These are phyloP conservation scores for Amoeboaphelidium protococcarum DNA, from an alignment of 371 early-diverging fungal species.

Conservation along the genomic window DNA sequence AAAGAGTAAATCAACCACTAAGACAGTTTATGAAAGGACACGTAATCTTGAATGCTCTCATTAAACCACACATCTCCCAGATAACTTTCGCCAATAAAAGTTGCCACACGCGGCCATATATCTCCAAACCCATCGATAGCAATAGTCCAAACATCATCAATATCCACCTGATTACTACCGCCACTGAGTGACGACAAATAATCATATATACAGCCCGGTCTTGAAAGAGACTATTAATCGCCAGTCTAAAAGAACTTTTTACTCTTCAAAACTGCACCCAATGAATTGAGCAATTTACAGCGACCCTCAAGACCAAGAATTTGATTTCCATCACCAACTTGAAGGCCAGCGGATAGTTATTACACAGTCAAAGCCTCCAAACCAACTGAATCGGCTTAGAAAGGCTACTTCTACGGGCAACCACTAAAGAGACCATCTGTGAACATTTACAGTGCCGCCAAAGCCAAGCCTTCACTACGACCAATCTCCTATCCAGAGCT, in stretches of 20 bases:
- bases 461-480: slow-evolving; percentile 62
- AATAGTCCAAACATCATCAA: slow-evolving; percentile 44
- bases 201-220: slow-evolving; percentile 61
- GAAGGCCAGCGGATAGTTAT: slow-evolving; percentile 37
- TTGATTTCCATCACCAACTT: slow-evolving; percentile 42
- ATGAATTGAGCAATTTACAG: slow-evolving; percentile 29
- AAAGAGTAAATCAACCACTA: slow-evolving; percentile 85
- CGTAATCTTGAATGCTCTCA: too few relatives aligned
- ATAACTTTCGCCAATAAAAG: slow-evolving; percentile 38
- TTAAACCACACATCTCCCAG: slow-evolving; percentile 82
- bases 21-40: slow-evolving; percentile 73
- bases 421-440: slow-evolving; percentile 44
- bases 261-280: slow-evolving; percentile 23
- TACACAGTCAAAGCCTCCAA: slow-evolving; percentile 25
- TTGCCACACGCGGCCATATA: slow-evolving; percentile 53
- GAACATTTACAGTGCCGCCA: slow-evolving; percentile 72
- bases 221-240: too few relatives aligned
- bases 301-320: slow-evolving; percentile 61
- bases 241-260: background rate
- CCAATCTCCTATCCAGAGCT: slow-evolving; percentile 18
- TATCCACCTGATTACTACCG: too few relatives aligned
- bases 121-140: slow-evolving; percentile 37
- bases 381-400: too few relatives aligned
- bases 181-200: too few relatives aligned
- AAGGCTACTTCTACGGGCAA: too few relatives aligned